These are phyloP conservation scores for Glarea lozoyensis DNA, from an alignment of 495 filamentous ascomycete species.

Conservation along the genomic window DNA sequence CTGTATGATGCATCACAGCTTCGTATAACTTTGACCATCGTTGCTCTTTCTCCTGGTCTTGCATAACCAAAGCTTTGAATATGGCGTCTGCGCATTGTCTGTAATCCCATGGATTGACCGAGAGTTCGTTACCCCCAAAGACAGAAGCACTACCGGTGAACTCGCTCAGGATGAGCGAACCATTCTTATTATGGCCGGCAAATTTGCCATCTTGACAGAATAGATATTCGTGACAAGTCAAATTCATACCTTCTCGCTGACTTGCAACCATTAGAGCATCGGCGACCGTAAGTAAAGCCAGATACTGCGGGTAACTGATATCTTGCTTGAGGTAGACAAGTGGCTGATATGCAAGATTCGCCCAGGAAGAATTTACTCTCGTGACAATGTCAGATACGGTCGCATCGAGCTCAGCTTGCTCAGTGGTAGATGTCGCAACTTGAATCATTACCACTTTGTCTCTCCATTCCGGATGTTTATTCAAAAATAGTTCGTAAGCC, in stretches of 20 bases:
- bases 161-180: constrained; percentile 82
- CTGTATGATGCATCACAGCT: constrained; percentile 71
- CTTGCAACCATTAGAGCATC: constrained; percentile 89
- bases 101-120: constrained; percentile 93
- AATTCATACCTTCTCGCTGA: constrained; percentile 90
- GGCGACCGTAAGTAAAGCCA: constrained; percentile 78
- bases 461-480: constrained; percentile 81
- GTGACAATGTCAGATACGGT: constrained; percentile 88
- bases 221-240: constrained; percentile 86
- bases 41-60: constrained; percentile 55
- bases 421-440: constrained; percentile 80
- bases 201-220: constrained; percentile 82
- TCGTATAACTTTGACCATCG: constrained; percentile 69
- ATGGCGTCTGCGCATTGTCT: constrained; percentile 76
- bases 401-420: constrained; percentile 76
- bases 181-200: constrained; percentile 62
- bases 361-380: constrained; percentile 79
- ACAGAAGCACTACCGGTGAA: constrained; percentile 87
- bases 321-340: constrained; percentile 94
- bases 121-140: constrained; percentile 65
- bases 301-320: constrained; percentile 80
- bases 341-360: constrained; percentile 80
- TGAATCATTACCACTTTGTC: constrained; percentile 85
- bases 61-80: constrained; percentile 68
- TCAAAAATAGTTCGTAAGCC: constrained; percentile 87